Evolutionary conservation across 768 basidiomycete species (phyloP).

Genomic region (Tulasnella sp.): DNA sequence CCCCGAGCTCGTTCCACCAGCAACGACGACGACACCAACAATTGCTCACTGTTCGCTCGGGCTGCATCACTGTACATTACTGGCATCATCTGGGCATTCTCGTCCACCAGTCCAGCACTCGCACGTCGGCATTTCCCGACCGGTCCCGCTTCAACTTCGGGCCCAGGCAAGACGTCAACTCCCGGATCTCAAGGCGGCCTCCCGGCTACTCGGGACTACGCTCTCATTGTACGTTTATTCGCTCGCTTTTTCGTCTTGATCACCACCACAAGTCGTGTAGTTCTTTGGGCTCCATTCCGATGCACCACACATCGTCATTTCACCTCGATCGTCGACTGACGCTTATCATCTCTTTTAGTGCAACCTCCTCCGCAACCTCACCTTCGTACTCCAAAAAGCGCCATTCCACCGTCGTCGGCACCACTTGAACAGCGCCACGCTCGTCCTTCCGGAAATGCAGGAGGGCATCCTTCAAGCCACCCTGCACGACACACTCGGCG

Average conservation of each 20-base stretch:
- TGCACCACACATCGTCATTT: not conserved
- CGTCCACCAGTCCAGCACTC: not conserved
- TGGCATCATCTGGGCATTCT: not conserved
- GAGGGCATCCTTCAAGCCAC: not conserved
- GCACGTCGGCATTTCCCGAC: not conserved
- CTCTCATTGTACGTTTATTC: not conserved
- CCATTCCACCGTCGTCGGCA: not conserved
- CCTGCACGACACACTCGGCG: not conserved
- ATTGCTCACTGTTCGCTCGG: not conserved
- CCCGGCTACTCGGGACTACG: not conserved
- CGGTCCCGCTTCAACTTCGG: not conserved
- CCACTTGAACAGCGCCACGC: not conserved
- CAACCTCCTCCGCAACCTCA: not conserved
- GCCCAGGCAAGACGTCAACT: not conserved
- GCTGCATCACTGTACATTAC: not conserved
- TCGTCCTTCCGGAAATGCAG: not conserved
- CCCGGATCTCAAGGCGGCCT: not conserved
- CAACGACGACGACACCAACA: not conserved
- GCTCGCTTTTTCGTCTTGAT: not conserved
- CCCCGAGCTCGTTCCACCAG: not conserved
- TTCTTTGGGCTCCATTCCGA: not conserved
- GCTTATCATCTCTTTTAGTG: not conserved
- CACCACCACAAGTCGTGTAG: not conserved
- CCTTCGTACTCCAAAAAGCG: not conserved
- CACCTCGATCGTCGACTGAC: not conserved